Percentiles rank a stretch among this genome's conserved stretches.
Conservation (phyloP, 139 green algal genomes). For the Micractinium sp. region DNA sequence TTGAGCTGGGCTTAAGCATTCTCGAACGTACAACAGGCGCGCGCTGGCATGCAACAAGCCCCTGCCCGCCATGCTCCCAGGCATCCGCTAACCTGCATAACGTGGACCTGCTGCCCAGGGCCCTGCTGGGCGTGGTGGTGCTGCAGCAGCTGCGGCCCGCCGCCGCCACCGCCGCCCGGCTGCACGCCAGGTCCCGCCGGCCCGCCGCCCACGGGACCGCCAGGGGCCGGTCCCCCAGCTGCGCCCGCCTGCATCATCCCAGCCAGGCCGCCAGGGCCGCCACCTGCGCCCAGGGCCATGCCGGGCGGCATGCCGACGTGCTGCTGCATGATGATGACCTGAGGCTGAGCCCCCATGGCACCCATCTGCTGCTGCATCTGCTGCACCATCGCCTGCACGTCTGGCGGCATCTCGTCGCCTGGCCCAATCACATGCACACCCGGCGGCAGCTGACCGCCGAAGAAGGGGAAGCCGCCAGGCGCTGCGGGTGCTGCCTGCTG, state of each 20-base stretch:
- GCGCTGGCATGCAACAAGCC: neutral
- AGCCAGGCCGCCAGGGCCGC: neutral
- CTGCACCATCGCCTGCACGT: slow-evolving; percentile 1
- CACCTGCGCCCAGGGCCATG: neutral
- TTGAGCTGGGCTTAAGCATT: too few relatives aligned
- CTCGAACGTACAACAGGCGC: neutral
- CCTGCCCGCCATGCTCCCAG: neutral
- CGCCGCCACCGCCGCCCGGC: neutral
- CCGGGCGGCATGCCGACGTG: neutral
- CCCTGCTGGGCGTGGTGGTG: neutral
- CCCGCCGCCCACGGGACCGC: neutral
- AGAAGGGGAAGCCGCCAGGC: neutral
- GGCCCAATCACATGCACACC: too few relatives aligned
- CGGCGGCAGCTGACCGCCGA: neutral
- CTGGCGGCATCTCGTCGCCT: neutral
- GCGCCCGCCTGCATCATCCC: neutral
- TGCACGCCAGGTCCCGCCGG: neutral
- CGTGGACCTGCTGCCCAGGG: neutral
- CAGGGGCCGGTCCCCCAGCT: neutral
- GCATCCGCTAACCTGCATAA: slow-evolving; percentile 8
- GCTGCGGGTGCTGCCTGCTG: neutral
- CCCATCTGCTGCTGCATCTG: slow-evolving; percentile 24
- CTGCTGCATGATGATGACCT: slow-evolving; percentile 10
- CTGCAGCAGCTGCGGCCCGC: slow-evolving; percentile 11
- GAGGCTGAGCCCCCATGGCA: neutral